Base-by-base conservation (phyloP, 768 basidiomycete species). In the Cyclocybe aegerita region DNA sequence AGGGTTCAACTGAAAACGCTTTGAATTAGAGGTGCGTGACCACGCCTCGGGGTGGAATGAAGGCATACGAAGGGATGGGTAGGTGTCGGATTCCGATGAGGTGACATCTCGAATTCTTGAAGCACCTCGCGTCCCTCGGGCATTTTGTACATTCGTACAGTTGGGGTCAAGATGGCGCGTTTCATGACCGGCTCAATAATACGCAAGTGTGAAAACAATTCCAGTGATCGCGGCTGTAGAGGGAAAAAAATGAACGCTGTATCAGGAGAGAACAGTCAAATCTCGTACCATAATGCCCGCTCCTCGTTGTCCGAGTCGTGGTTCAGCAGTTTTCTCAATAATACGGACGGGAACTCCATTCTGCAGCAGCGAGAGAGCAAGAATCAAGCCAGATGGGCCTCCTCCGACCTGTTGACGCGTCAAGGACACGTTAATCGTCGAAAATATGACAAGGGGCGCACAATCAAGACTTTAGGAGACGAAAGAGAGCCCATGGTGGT, bases 271-370 rank as follows among this genome's bases (percentile, higher is more conserved):
- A 29, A n/a, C 11, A 36, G 23, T 32, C 16, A 32, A 31, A 35
- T 33, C 23, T 17, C 4, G 6, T 41, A 73, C 75, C 68, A 71
- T 72, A 23, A 79, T 54, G 3, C 65, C 74, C 4, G 62, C 63
- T 3, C 68, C 70, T 2, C 77, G 70, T 50, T 74, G 69, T 2
- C 72, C 73, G 11, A 70, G 54, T 10, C 61, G 67, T 8, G 69
- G 65, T 0, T 64, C 44, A 0, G 64, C 56, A 43, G 70, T 71
- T 53, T 77, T 78, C 50, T 82, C 75, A 40, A 83, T 74, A 23
- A 84, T 72, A 14, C 78, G 75, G 6, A 82, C 73, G 8, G 76
- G 68, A 12, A 81, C 62, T 4, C 72, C 70, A 60, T 79, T 78
- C 15, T 67, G 66, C 11, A 75, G 58, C 17, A 80, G 71, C 4